Evolutionary conservation across 352 stramenopile species (phyloP).

Genomic region (Globisporangium apiculatum): DNA sequence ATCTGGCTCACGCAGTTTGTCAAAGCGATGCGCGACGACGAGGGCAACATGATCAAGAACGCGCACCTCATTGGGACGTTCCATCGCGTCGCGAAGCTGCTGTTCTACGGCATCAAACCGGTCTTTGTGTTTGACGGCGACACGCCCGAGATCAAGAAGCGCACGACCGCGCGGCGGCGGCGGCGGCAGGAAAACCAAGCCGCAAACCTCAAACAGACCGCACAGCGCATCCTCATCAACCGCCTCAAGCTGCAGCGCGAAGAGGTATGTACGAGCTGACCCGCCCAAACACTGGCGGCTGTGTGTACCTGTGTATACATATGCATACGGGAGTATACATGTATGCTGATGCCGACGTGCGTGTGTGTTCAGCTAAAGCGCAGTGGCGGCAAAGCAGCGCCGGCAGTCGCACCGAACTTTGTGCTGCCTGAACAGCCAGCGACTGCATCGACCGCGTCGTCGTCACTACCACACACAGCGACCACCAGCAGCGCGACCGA

Average conservation of each 20-base stretch:
- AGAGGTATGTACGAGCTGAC: constrained; percentile 19
- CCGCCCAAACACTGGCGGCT: no score
- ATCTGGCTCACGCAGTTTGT: constrained; percentile 99
- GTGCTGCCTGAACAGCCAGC: constrained; percentile 24
- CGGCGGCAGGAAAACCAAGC: constrained; percentile 64
- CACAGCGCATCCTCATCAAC: constrained; percentile 94
- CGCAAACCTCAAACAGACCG: constrained; percentile 87
- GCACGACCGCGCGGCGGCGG: constrained; percentile 59
- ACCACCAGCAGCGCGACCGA: not conserved
- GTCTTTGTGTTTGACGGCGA: constrained; percentile 99
- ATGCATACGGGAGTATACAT: not conserved
- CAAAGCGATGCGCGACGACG: constrained; percentile 96
- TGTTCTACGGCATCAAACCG: constrained; percentile 95
- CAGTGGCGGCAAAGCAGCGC: constrained; percentile 24
- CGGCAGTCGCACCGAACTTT: constrained; percentile 53
- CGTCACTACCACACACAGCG: no score
- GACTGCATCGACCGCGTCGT: no score
- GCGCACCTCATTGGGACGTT: constrained; percentile 94
- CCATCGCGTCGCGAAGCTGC: constrained; percentile 88
- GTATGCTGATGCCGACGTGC: not conserved
- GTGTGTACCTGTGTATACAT: not conserved
- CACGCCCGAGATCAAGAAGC: constrained; percentile 96
- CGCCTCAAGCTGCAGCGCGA: constrained; percentile 58
- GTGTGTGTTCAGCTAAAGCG: constrained; percentile 37
- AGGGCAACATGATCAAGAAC: constrained; percentile 93